These are phyloP conservation scores for Meira nashicola DNA, from an alignment of 1,284 basidiomycete genomes.

Conservation along the genomic window DNA sequence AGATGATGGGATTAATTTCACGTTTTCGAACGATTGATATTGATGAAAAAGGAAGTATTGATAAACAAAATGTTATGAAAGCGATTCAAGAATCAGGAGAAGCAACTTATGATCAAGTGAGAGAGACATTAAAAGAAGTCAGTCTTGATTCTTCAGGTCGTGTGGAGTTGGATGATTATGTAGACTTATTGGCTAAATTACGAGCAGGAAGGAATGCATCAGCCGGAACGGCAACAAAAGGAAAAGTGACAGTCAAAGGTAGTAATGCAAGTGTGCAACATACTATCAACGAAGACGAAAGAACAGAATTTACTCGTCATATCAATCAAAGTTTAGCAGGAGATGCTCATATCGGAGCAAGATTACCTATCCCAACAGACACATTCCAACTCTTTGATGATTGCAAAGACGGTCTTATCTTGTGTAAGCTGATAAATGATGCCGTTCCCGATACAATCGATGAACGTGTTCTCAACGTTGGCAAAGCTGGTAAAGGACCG, in stretches of 20 bases:
- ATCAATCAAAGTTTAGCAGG: conserved; percentile 90
- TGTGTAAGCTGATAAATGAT: conserved; percentile 98
- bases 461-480: conserved; percentile 82
- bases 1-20: conserved; percentile 50
- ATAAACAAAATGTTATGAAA: conserved; percentile 46
- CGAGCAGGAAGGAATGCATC: conserved; percentile 56
- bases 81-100: conserved; percentile 41
- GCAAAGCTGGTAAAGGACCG: conserved; percentile 57
- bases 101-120: conserved; percentile 46
- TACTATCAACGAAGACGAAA: conserved; percentile 96
- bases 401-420: conserved; percentile 85
- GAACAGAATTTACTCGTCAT: conserved; percentile 91
- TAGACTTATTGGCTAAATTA: conserved; percentile 83
- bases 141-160: conserved; percentile 90
- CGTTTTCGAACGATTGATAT: conserved; percentile 47
- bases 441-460: conserved; percentile 99
- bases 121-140: conserved; percentile 84
- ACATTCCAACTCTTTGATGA: conserved; percentile 99
- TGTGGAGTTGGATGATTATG: conserved; percentile 96
- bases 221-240: conserved; percentile 57
- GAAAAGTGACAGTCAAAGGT: conserved; percentile 90
- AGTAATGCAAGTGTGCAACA: conserved; percentile 94
- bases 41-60: conserved; percentile 47
- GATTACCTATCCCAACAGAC: conserved; percentile 89
- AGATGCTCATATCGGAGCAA: conserved; percentile 74